phyloP scores from a whole-genome alignment of 176 grass and related monocot species.

The Rhynchospora tenuis region DNA sequence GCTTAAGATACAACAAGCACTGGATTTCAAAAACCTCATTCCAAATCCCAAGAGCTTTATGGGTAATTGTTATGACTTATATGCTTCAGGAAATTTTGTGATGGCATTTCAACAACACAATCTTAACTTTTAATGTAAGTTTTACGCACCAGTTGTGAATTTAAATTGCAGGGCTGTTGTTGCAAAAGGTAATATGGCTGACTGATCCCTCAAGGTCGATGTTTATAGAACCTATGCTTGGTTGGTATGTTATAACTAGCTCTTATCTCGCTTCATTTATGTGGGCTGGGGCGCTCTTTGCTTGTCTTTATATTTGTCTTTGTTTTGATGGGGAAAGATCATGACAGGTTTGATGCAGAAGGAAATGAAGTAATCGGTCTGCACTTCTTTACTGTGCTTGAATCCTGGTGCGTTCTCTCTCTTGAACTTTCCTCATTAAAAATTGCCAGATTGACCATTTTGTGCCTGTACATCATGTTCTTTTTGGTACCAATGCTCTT shows the following conservation, averaged over 20 bases:
- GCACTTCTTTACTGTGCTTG: conserved; percentile 59
- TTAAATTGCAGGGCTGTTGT: conserved; percentile 43
- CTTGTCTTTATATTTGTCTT: conserved; percentile 7
- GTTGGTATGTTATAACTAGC: conserved; percentile 44
- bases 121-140: neutral
- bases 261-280: neutral
- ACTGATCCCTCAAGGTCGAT: conserved; percentile 62
- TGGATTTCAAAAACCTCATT: conserved; percentile 24
- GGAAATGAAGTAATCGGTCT: conserved; percentile 67
- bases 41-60: conserved; percentile 39
- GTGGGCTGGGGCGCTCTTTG: neutral
- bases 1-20: conserved; percentile 32
- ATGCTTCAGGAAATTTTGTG: neutral
- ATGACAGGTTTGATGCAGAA: conserved; percentile 68
- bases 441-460: neutral
- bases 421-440: neutral
- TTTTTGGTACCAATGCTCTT: neutral
- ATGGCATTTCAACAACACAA: neutral
- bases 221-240: conserved; percentile 75
- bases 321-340: conserved; percentile 14
- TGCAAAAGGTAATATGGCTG: conserved; percentile 43
- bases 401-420: conserved; percentile 52
- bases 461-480: neutral
- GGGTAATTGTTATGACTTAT: conserved; percentile 31
- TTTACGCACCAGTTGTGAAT: neutral